Percentiles rank a stretch among this genome's conserved stretches.
phyloP scores from a whole-genome alignment of 345 rosid genomes.

The Citrus hindsii region DNA sequence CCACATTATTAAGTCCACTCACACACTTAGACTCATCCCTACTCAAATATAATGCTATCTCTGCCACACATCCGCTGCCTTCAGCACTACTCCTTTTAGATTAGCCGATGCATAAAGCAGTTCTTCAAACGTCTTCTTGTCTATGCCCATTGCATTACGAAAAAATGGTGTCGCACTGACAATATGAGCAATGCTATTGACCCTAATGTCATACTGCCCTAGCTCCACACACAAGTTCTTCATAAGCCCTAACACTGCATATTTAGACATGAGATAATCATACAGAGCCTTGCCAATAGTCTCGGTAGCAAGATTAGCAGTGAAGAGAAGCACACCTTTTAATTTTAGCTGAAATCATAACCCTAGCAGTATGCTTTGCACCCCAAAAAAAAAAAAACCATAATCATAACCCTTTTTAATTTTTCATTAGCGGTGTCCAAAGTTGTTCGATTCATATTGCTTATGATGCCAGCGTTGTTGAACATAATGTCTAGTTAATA shows the following conservation, averaged over 20 bases:
- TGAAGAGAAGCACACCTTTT: slow-evolving; percentile 4
- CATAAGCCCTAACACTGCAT: slow-evolving; percentile 17
- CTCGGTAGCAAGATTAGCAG: background rate
- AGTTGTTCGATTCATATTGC: background rate
- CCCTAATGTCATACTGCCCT: slow-evolving; percentile 20
- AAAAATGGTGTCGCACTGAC: slow-evolving; percentile 3
- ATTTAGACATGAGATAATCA: slow-evolving; percentile 16
- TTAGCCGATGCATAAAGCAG: slow-evolving; percentile 17
- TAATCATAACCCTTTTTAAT: background rate
- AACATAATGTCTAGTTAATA: slow-evolving; percentile 21
- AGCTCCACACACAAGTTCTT: slow-evolving; percentile 23
- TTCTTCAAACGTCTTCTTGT: too few species aligned
- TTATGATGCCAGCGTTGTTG: slow-evolving; percentile 15
- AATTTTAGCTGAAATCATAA: slow-evolving; percentile 7
- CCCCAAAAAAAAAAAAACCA: slow-evolving; percentile 13
- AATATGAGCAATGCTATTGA: slow-evolving; percentile 14
- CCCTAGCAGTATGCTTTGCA: slow-evolving; percentile 22
- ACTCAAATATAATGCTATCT: slow-evolving; percentile 37
- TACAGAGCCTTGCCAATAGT: background rate
- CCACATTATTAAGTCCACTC: slow-evolving; percentile 36
- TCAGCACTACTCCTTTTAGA: slow-evolving; percentile 30
- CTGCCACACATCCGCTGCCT: slow-evolving; percentile 36
- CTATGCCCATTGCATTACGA: too few species aligned
- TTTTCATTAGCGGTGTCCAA: background rate
- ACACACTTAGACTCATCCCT: slow-evolving; percentile 27